Percentiles rank a stretch among this genome's conserved stretches.
These are phyloP conservation scores for Populus simonii DNA, from an alignment of 345 rosid genomes.

Conservation along the genomic window DNA sequence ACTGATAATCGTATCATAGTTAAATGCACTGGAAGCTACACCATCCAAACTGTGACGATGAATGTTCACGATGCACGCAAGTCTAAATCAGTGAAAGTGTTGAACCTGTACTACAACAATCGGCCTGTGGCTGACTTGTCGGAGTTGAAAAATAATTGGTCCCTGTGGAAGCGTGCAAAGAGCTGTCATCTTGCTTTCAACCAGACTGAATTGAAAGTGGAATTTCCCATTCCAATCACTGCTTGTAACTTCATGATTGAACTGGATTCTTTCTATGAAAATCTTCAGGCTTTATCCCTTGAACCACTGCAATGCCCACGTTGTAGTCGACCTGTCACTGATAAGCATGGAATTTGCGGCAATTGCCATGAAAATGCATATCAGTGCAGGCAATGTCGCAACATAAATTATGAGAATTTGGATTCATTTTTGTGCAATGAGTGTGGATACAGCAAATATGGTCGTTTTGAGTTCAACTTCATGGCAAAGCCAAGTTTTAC, in stretches of 20 bases:
- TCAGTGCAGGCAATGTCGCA: constrained; percentile 99
- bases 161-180: constrained; percentile 98
- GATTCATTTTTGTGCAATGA: constrained; percentile 98
- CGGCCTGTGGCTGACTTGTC: constrained; percentile 95
- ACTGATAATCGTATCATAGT: constrained; percentile 97
- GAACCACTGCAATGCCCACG: constrained; percentile 99
- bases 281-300: constrained; percentile 96
- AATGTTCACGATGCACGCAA: constrained; percentile 98
- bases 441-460: constrained; percentile 97
- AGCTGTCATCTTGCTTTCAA: constrained; percentile 96
- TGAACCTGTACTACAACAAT: constrained; percentile 93
- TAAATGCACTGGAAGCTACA: constrained; percentile 97
- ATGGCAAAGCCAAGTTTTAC: constrained; percentile 98
- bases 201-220: constrained; percentile 97
- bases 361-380: constrained; percentile 99
- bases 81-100: constrained; percentile 94
- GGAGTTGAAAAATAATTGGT: constrained; percentile 95
- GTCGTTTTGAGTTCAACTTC: constrained; percentile 97
- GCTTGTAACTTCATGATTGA: constrained; percentile 99
- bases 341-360: constrained; percentile 94
- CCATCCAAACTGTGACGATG: constrained; percentile 94
- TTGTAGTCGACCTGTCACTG: constrained; percentile 92
- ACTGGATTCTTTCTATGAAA: constrained; percentile 97
- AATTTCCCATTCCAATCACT: constrained; percentile 95
- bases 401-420: constrained; percentile 91